phyloP scores from a whole-genome alignment of 768 basidiomycete species.

The Termitomyces sp. region DNA sequence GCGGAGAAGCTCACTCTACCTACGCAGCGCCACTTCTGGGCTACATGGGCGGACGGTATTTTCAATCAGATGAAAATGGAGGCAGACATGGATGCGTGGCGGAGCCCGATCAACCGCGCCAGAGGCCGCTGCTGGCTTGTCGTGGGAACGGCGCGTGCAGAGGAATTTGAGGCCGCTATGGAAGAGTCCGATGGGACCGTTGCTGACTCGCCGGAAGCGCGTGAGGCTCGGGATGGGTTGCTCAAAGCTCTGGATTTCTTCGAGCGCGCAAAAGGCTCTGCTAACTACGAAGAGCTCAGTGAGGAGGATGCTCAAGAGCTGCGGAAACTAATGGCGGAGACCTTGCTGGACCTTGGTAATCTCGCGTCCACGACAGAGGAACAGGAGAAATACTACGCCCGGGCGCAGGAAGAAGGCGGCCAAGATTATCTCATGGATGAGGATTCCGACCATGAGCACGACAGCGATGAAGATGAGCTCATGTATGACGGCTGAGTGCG shows the following conservation, averaged over 20 bases:
- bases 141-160: conserved; percentile 48
- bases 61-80: conserved; percentile 63
- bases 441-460: conserved; percentile 8
- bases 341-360: conserved; percentile 54
- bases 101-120: conserved; percentile 36
- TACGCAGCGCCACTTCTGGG: conserved; percentile 49
- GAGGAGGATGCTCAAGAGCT: conserved; percentile 22
- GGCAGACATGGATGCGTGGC: conserved; percentile 47
- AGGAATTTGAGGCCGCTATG: conserved; percentile 49
- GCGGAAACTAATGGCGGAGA: conserved; percentile 42
- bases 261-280: conserved; percentile 30
- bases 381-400: conserved; percentile 46
- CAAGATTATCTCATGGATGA: conserved; percentile 30
- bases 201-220: conserved; percentile 41
- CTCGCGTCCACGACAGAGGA: conserved; percentile 41
- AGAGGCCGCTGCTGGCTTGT: conserved; percentile 53
- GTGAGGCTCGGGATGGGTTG: conserved; percentile 50
- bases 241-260: conserved; percentile 38
- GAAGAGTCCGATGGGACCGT: conserved; percentile 37
- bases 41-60: conserved; percentile 54
- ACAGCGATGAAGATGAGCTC: conserved; percentile 15
- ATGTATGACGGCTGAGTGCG: conserved; percentile 11
- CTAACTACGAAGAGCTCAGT: conserved; percentile 11
- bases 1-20: conserved; percentile 48
- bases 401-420: conserved; percentile 45